A percentile compares a stretch with the other conserved stretches of the same genome.
phyloP scores from a whole-genome alignment of 31 red algal genomes.

The Porphyra umbilicalis region DNA sequence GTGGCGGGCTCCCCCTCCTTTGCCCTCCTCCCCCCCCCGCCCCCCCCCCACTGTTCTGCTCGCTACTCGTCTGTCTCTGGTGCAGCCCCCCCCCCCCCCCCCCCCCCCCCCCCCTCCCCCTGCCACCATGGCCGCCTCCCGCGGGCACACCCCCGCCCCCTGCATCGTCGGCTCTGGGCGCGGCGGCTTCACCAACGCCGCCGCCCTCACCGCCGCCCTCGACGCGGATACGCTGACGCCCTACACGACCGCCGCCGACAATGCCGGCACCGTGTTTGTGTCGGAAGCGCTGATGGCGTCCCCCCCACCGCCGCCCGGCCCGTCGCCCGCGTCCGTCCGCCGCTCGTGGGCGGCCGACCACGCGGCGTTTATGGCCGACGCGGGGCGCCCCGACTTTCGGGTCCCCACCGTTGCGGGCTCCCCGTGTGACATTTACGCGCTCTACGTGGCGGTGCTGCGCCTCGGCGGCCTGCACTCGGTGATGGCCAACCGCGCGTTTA shows the following conservation, averaged over 20 bases:
- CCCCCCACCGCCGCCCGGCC: neutral
- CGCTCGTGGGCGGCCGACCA: slow-evolving; percentile 49
- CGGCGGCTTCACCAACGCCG: neutral
- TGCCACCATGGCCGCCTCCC: neutral
- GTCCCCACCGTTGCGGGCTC: slow-evolving; percentile 66
- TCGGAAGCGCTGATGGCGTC: neutral
- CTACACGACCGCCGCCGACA: neutral
- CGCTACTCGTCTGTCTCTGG: too few relatives aligned
- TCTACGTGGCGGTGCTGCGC: slow-evolving; percentile 62
- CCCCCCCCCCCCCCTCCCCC: neutral
- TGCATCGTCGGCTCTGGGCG: neutral
- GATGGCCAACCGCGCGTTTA: slow-evolving; percentile 70
- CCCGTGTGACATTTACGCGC: slow-evolving; percentile 60
- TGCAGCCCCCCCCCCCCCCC: neutral
- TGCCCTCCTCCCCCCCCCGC: too few relatives aligned
- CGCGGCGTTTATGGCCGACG: slow-evolving; percentile 46
- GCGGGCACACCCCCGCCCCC: neutral
- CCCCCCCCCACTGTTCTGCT: too few relatives aligned
- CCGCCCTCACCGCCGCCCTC: neutral
- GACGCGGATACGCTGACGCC: neutral
- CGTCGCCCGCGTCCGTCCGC: slow-evolving; percentile 8
- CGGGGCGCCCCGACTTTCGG: slow-evolving; percentile 37
- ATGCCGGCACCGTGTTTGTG: neutral
- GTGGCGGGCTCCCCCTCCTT: too few relatives aligned
- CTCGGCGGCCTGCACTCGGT: slow-evolving; percentile 71